Conservation (phyloP, 495 filamentous ascomycete genomes). For the Terfezia boudieri region DNA sequence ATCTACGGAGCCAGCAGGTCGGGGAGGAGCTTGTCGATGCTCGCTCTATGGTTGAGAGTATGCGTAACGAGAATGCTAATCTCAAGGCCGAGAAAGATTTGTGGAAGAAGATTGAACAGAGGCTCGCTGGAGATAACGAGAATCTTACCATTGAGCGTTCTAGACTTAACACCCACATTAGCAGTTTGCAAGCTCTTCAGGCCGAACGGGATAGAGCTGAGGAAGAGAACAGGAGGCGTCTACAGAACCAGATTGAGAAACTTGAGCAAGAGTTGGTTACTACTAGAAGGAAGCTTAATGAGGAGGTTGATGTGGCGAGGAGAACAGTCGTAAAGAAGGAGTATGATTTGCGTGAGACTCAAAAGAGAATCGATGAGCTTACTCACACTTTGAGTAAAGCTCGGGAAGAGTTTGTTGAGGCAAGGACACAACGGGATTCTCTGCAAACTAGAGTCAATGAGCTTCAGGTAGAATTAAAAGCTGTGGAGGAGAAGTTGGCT, state of each 20-base stretch:
- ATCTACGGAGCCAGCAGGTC: conserved; percentile 69
- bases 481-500: conserved; percentile 63
- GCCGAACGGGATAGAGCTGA: conserved; percentile 81
- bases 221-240: conserved; percentile 50
- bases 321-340: conserved; percentile 61
- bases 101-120: conserved; percentile 75
- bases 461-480: conserved; percentile 62
- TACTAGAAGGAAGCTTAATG: conserved; percentile 62
- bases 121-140: conserved; percentile 68
- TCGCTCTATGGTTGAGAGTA: conserved; percentile 55
- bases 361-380: conserved; percentile 77
- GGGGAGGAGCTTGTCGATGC: conserved; percentile 83
- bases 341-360: conserved; percentile 63
- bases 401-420: conserved; percentile 60
- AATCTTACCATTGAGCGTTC: conserved; percentile 58
- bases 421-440: conserved; percentile 70
- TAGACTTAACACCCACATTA: conserved; percentile 55
- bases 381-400: conserved; percentile 49
- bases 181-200: conserved; percentile 59
- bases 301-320: conserved; percentile 62
- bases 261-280: conserved; percentile 55
- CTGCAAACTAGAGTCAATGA: conserved; percentile 73
- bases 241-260: conserved; percentile 52
- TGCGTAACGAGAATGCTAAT: conserved; percentile 78
- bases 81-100: conserved; percentile 80